Base-by-base conservation (phyloP, 495 filamentous ascomycete species). In the Pseudevernia furfuracea region DNA sequence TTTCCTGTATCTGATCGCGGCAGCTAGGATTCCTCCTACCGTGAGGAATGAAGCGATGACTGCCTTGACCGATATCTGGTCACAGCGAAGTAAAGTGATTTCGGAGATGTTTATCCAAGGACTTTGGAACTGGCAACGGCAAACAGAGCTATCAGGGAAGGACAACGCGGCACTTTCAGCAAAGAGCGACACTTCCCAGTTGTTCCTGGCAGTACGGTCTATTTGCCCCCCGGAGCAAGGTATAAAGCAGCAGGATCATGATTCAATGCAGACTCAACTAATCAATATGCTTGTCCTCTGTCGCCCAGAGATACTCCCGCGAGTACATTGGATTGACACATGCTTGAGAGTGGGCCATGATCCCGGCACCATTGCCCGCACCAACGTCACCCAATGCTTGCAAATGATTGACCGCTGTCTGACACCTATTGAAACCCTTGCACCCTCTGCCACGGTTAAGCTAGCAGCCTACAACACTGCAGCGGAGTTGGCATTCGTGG, bases 401-500 rank as follows among this genome's bases (percentile, higher is more conserved):
- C 71, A 75, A 39, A 77, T 78, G 57, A 63, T 71, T 46, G 59
- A 65, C 17, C 49, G 34, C 30, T 48, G 28, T 53, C 25, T 66
- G 10, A 39, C 38, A n/a, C 30, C 56, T 6, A 30, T 60, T 39
- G 8, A 25, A n/a, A 28, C 9, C 34, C 25, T 28, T 25, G 23
- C 23, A 10, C 25, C 36, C 9, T 48, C 32, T 30, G 21, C 43
- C 17, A 55, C 32, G 25, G 69, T 92, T 61, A 82, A 83, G 60
- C 72, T 77, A 17, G 94, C 95, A 36, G 87, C 92, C 17, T 91
- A 84, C 72, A 83, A 80, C 62, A 89, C 92, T 3, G 88, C 90
- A 5, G 91, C 91, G 44, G 95, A 97, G 63, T 79, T 98, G 59
- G 92, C 90, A 8, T 98, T 98, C 66, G 90, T 98, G 32, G 89